Base-by-base conservation (phyloP, 1,284 basidiomycete genomes). In the Schizophyllum commune region DNA sequence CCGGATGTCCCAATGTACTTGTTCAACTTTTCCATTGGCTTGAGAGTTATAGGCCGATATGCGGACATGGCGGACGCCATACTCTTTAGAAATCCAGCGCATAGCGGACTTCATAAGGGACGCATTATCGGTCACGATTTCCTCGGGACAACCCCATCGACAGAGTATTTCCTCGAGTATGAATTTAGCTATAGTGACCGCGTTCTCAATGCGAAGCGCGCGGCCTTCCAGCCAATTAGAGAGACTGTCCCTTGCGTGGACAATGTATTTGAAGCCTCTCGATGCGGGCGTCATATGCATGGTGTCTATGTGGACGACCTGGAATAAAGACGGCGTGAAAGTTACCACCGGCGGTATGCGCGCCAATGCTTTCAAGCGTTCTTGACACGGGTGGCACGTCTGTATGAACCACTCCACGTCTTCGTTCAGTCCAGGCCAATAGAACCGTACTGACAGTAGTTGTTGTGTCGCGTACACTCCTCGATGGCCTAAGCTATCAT, bases 21-120 rank as follows among this genome's bases (percentile, higher is more conserved):
- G 58, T 61, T 81, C 76, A 0, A 79, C 69, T 0, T 74, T 63
- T 0, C 79, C 73, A 57, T 81, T 81, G 0, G 73, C 74, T 8
- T 69, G 69, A 0, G 75, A 80, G 59, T 82, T 82, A 61, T 82
- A 82, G 0, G 68, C 68, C 0, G 74, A 77, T 6, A 82, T 79
- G 0, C 68, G 39, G 33, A 82, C 78, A 32, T 78, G 73, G 0
- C 61, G 33, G 9, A 82, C 73, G 0, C 67, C 55, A 59, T 78
- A 81, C 0, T 68, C 64, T 3, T 70, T 59, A 0, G 62, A 60
- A 0, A 81, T 66, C 13, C 68, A 62, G 0, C 69, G 64, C 1
- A 74, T 17, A 0, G 75, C 79, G n/a, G 64, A 65, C 0, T 77
- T 55, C n/a, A 77, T 73, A 0, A 71, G 62, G 5, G 68, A 19